A percentile compares a stretch with the other conserved stretches of the same genome.
These are phyloP conservation scores for Paraglomus occultum DNA, from an alignment of 192 early-diverging fungal genomes.

Conservation along the genomic window DNA sequence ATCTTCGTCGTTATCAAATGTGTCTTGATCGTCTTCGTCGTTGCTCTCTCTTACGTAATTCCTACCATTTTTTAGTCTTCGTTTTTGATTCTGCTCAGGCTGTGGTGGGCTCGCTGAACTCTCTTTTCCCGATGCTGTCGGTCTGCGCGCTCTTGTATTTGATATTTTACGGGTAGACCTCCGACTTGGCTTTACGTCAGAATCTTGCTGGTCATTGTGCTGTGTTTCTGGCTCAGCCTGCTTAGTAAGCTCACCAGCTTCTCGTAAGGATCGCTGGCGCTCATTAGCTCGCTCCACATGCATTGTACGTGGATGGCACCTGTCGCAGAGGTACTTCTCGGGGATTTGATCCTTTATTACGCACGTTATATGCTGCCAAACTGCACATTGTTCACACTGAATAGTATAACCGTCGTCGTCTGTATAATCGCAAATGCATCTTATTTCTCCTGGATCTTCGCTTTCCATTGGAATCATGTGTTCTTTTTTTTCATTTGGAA, in stretches of 20 bases:
- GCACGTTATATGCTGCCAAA: constrained; percentile 96
- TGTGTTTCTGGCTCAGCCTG: too few relatives aligned
- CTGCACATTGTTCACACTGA: constrained; percentile 89
- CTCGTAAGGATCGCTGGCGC: constrained; percentile 34
- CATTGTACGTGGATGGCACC: constrained; percentile 70
- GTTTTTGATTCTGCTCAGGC: neutral
- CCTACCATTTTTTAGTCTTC: constrained; percentile 7
- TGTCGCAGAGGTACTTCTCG: constrained; percentile 83
- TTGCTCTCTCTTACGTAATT: constrained; percentile 9
- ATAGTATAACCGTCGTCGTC: constrained; percentile 98
- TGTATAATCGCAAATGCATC: constrained; percentile 86
- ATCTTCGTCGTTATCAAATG: constrained; percentile 35
- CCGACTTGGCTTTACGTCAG: too few relatives aligned
- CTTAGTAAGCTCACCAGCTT: neutral
- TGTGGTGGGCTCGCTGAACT: neutral
- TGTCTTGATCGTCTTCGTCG: constrained; percentile 39
- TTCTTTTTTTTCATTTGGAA: too few relatives aligned
- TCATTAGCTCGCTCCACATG: constrained; percentile 50
- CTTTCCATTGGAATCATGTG: too few relatives aligned
- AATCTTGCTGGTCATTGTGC: too few relatives aligned
- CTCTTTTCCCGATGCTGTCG: neutral
- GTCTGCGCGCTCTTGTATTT: too few relatives aligned
- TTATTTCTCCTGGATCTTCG: constrained; percentile 85
- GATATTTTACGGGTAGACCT: too few relatives aligned
- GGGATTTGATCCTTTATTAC: constrained; percentile 75